Percentiles rank a stretch among this genome's conserved stretches.
Conservation (phyloP, 2,329 filamentous ascomycete genomes). For the Fusarium sp. region DNA sequence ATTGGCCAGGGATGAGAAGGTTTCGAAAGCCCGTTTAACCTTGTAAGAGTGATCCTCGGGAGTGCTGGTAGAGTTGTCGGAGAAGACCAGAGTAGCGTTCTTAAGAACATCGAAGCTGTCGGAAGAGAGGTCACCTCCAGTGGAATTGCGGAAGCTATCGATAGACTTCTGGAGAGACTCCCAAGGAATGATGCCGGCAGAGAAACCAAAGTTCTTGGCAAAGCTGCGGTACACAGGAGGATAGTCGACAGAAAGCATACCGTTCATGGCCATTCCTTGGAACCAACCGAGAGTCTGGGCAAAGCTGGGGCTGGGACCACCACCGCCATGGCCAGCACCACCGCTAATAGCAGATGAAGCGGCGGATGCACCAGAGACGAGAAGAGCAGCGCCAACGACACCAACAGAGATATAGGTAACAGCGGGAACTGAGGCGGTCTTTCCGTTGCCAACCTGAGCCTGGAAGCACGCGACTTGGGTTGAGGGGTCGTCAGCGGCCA, state of each 20-base stretch:
- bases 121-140: conserved; percentile 88
- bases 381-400: conserved; percentile 85
- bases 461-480: conserved; percentile 83
- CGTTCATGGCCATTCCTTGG: conserved; percentile 93
- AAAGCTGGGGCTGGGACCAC: conserved; percentile 84
- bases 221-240: conserved; percentile 91
- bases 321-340: conserved; percentile 67
- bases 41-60: conserved; percentile 56
- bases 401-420: conserved; percentile 88
- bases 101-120: conserved; percentile 80
- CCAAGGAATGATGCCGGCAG: conserved; percentile 87
- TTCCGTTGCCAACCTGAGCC: conserved; percentile 87
- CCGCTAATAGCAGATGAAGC: conserved; percentile 68
- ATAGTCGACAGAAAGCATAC: conserved; percentile 93
- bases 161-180: conserved; percentile 82
- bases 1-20: conserved; percentile 63
- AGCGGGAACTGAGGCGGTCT: conserved; percentile 79
- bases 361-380: conserved; percentile 79
- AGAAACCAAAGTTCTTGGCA: conserved; percentile 93
- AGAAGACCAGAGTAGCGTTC: conserved; percentile 81
- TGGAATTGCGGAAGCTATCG: conserved; percentile 82
- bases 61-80: conserved; percentile 68
- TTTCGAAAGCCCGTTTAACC: conserved; percentile 67
- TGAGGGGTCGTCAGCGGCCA: conserved; percentile 66
- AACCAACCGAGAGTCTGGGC: conserved; percentile 89